Evolutionary conservation across 805 yeast genomes (phyloP), one percentile per base, ranked within the genome.

Genomic region (Candida michaelii): DNA sequence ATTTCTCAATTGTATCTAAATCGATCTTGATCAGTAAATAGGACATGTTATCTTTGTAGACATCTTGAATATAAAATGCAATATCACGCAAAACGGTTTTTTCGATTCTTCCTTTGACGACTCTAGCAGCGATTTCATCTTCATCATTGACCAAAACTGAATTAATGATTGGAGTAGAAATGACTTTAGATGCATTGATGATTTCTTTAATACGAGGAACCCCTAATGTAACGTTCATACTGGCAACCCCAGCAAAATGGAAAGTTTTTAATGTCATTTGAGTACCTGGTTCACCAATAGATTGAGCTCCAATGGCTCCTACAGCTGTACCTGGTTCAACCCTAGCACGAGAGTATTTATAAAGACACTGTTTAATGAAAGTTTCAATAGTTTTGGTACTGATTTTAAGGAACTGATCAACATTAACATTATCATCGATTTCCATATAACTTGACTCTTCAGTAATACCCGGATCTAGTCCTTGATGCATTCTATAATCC

Each of bases 211-310:
- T 91, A 79, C 99, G 97, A 38, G 99, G 99, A 40, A 93, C 99
- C 79, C 99, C 99, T 53, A 93, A 78, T 0, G 99, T 93, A 51
- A 91, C 96, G 72, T 93, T 93, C 97, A 91, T 93, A 36, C 96
- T 86, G 27, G 99, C 98, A 44, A 93, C 99, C 76, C 99, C 99
- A 57, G 99, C 99, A 76, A 93, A 93, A 75, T 93, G 99, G 88
- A 91, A 91, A 54, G 83, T 79, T 60, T 79, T 79, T 62, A 79
- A 76, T 4, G 99, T 93, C 99, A 93, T 93, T 70, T 93, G 99
- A 0, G 99, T 93, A 63, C 98, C 99, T 16, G 99, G 99, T 61
- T 91, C 99, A 70, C 99, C 99, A 72, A 93, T 93, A 33, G 97
- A 88, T 62, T 93, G 99, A 0, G 99, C 99, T 53, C 98, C 99